A percentile compares a stretch with the other conserved stretches of the same genome.
Conservation (phyloP, 2,329 filamentous ascomycete genomes). For the Calcarisporium arbuscula region DNA sequence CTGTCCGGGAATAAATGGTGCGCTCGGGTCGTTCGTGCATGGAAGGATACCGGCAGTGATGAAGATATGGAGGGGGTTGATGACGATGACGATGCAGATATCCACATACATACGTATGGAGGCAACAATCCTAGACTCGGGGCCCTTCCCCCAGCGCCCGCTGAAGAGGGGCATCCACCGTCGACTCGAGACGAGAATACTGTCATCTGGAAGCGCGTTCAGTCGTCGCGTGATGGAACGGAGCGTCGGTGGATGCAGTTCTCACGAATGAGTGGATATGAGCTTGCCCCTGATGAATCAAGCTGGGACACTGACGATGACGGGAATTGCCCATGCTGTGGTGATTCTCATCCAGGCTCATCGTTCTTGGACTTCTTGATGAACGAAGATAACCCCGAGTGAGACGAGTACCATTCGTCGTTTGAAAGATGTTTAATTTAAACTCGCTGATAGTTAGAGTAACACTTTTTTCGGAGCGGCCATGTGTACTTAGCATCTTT, state of each 20-base stretch:
- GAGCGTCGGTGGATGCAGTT: conserved; percentile 45
- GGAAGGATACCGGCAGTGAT: conserved; percentile 23
- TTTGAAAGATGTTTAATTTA: no score
- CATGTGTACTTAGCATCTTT: no score
- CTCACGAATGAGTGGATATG: conserved; percentile 31
- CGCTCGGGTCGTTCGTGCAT: conserved; percentile 40
- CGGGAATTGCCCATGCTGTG: conserved; percentile 33
- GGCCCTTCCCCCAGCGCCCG: conserved; percentile 32
- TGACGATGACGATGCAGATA: conserved; percentile 21
- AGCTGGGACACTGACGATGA: conserved; percentile 29
- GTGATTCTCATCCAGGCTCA: conserved; percentile 29
- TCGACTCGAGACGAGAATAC: conserved; percentile 34
- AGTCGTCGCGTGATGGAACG: conserved; percentile 29
- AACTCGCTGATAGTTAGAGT: no score
- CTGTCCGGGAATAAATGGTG: conserved; percentile 34
- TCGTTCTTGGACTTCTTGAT: conserved; percentile 26
- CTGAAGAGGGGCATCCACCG: conserved; percentile 36
- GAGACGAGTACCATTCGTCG: no score
- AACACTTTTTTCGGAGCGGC: no score
- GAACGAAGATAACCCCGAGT: conserved; percentile 17
- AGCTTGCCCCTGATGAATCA: conserved; percentile 23
- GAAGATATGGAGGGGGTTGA: conserved; percentile 16
- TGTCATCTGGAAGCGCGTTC: conserved; percentile 47
- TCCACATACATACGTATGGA: conserved; percentile 13
- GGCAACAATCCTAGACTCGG: conserved; percentile 22